Conservation (phyloP, 1,284 basidiomycete genomes). For the Tremellales sp. region DNA sequence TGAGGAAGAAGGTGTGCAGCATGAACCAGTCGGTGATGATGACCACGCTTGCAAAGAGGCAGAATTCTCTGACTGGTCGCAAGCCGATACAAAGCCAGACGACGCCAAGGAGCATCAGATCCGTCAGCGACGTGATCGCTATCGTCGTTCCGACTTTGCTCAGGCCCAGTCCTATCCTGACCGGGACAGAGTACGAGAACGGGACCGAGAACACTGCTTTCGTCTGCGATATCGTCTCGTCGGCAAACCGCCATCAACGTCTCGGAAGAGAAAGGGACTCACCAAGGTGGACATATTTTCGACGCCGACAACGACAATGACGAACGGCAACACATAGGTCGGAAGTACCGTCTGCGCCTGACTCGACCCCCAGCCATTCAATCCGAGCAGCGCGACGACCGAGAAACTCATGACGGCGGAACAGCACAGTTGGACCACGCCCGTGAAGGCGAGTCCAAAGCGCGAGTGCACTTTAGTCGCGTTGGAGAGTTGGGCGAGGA, state of each 20-base stretch:
- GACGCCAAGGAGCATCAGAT: slow-evolving; percentile 74
- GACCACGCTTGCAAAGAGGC: slow-evolving; percentile 87
- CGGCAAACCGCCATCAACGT: not conserved
- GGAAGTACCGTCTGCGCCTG: slow-evolving; percentile 43
- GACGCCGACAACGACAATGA: slow-evolving; percentile 91
- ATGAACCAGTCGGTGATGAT: slow-evolving; percentile 89
- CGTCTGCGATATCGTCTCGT: slow-evolving; percentile 54
- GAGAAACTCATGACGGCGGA: slow-evolving; percentile 91
- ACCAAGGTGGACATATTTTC: slow-evolving; percentile 97
- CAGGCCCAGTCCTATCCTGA: slow-evolving; percentile 84
- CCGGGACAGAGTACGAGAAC: slow-evolving; percentile 83
- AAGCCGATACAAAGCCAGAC: slow-evolving; percentile 68
- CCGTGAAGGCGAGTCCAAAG: slow-evolving; percentile 88
- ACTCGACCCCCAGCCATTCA: slow-evolving; percentile 40
- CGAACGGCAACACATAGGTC: slow-evolving; percentile 73
- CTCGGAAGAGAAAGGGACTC: slow-evolving; percentile 30
- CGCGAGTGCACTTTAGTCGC: slow-evolving; percentile 86
- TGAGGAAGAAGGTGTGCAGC: slow-evolving; percentile 56
- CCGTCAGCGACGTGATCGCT: slow-evolving; percentile 83
- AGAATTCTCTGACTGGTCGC: slow-evolving; percentile 87
- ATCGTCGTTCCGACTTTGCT: slow-evolving; percentile 85
- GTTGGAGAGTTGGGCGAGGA: slow-evolving; percentile 69
- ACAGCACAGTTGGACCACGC: slow-evolving; percentile 81
- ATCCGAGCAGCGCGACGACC: slow-evolving; percentile 53
- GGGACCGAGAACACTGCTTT: slow-evolving; percentile 86